phyloP scores from a whole-genome alignment of 768 basidiomycete genomes.

The Mycena crocata region DNA sequence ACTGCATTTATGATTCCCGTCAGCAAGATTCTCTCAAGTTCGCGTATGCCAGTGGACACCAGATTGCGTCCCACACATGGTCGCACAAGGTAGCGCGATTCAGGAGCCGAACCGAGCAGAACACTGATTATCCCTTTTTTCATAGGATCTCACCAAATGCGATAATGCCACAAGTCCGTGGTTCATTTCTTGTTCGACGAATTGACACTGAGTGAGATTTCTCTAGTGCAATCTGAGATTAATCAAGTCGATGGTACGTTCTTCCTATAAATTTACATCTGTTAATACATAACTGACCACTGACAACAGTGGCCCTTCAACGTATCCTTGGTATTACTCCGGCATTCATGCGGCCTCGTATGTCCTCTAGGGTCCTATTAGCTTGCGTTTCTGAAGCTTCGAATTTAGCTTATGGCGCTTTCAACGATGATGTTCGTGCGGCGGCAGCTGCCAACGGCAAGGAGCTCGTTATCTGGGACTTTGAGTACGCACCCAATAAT shows the following conservation, averaged over 20 bases:
- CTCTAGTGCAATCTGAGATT: neutral
- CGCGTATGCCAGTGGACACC: conserved; percentile 30
- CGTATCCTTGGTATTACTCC: conserved; percentile 21
- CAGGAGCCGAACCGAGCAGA: too few relatives aligned
- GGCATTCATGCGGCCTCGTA: conserved; percentile 53
- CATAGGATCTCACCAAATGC: conserved; percentile 45
- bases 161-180: conserved; percentile 42
- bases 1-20: conserved; percentile 45
- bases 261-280: too few relatives aligned
- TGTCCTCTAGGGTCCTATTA: neutral
- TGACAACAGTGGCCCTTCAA: neutral
- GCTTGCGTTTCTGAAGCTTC: neutral
- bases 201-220: neutral
- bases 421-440: conserved; percentile 46
- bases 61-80: conserved; percentile 52
- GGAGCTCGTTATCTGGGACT: conserved; percentile 46
- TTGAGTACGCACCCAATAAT: conserved; percentile 39
- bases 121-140: too few relatives aligned
- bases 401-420: conserved; percentile 50
- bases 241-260: conserved; percentile 4
- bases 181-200: neutral
- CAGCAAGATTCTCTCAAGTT: conserved; percentile 43
- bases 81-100: too few relatives aligned
- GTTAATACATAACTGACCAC: neutral
- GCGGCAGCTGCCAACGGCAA: conserved; percentile 40